phyloP scores from a whole-genome alignment of 345 rosid genomes.

The Brassica rapa region DNA sequence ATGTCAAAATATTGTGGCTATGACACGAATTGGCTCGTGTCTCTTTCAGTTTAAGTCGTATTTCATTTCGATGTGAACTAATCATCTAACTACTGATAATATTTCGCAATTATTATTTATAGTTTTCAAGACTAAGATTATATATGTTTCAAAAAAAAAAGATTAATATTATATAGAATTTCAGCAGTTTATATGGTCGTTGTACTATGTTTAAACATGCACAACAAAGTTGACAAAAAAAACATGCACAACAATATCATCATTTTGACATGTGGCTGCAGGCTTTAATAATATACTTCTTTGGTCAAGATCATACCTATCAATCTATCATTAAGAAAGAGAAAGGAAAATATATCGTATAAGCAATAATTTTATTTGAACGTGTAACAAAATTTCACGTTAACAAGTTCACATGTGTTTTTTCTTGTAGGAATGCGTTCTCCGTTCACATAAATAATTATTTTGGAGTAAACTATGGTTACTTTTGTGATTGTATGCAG shows the following conservation, averaged over 20 bases:
- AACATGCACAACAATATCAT: constrained; percentile 2
- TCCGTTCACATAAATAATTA: neutral
- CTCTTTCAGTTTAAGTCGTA: constrained; percentile 32
- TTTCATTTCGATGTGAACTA: constrained; percentile 31
- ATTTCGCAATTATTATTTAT: neutral
- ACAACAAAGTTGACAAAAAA: neutral
- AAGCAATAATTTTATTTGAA: constrained; percentile 5
- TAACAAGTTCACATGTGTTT: neutral
- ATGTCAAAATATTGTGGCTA: constrained; percentile 23
- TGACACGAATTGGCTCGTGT: constrained; percentile 37
- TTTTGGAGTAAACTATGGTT: neutral
- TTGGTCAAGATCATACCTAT: neutral
- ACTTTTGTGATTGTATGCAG: neutral
- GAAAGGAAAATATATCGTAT: neutral
- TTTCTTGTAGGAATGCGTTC: too few relatives aligned
- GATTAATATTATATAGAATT: neutral
- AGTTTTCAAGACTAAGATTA: neutral
- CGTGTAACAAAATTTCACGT: constrained; percentile 12
- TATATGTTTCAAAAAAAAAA: neutral
- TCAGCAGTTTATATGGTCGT: neutral
- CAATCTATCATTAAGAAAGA: neutral
- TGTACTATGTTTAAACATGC: constrained; percentile 8
- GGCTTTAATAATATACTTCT: neutral
- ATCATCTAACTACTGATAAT: constrained; percentile 32
- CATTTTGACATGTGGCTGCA: neutral